These are phyloP conservation scores for Venturia aucupariae DNA, from an alignment of 2,329 filamentous ascomycete genomes.

Conservation along the genomic window DNA sequence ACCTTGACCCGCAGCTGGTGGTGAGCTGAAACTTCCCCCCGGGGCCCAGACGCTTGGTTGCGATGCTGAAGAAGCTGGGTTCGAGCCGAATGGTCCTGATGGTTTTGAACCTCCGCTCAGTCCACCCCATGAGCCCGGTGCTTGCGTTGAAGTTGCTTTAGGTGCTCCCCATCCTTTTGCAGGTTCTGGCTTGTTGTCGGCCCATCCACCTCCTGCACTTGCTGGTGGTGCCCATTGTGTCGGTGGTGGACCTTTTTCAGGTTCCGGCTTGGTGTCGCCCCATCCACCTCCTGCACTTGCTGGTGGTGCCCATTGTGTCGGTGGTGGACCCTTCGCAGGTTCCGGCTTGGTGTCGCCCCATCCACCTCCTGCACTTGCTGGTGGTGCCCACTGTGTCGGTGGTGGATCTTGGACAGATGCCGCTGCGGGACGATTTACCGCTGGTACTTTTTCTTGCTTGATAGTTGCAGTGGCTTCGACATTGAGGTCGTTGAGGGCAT, in stretches of 20 bases:
- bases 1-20: background rate
- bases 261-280: too few relatives aligned
- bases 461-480: background rate
- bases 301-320: too few relatives aligned
- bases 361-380: background rate
- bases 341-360: too few relatives aligned
- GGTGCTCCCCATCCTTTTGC: too few relatives aligned
- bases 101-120: background rate
- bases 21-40: background rate
- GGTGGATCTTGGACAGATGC: background rate
- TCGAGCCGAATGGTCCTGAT: background rate
- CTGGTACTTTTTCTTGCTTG: background rate
- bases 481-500: background rate
- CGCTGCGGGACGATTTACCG: background rate
- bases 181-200: too few relatives aligned
- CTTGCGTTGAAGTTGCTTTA: background rate
- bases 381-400: background rate
- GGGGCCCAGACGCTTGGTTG: background rate
- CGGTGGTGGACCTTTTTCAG: too few relatives aligned
- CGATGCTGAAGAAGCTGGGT: background rate
- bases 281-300: too few relatives aligned
- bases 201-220: too few relatives aligned
- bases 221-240: too few relatives aligned
- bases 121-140: background rate
- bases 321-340: too few relatives aligned